Evolutionary conservation across 805 yeast genomes (phyloP), one percentile per base, ranked within the genome.

Genomic region (Candida krabiensis): DNA sequence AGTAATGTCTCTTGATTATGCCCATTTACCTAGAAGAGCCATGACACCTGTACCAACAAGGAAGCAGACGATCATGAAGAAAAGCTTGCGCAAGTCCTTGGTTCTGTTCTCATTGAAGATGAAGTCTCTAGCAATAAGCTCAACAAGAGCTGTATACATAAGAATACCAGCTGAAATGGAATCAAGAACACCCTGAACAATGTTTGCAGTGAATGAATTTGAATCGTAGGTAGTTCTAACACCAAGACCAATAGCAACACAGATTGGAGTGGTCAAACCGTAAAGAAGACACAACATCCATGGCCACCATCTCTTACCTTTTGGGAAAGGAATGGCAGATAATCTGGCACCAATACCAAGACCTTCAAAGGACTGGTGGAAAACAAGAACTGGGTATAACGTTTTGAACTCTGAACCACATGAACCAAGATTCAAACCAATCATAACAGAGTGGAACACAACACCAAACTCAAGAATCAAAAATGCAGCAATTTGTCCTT

Each of bases 351-450:
- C 95, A 47, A 86, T 68, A 43, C 95, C 95, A 33, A 86, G 69
- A 35, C 95, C 95, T 64, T 86, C 95, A 55, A 86, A 86, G 69
- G 79, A 70, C 60, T 86, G 95, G 58, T 86, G 88, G 69, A 77
- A 79, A 5, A 79, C 74, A 29, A 73, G 41, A n/a, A 73, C 95
- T 43, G 82, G 71, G 58, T 81, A 85, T 35, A 86, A 65, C 3
- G 86, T 74, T 40, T 67, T 73, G 55, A 85, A 86, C 55, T 83
- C 90, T 2, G 75, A 81, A 33, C 89, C 91, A 4, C 90, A 68
- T 14, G 84, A 83, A 2, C 91, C 86, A 30, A 86, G 68, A 0
- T 91, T 71, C 37, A 86, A 66, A 16, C 95, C 95, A 41, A 86
- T 72, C 54, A 86, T 84, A 2, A 86, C 75, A 3, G 95, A 86